phyloP scores from a whole-genome alignment of 2,329 filamentous ascomycete species.

The Colletotrichum tabaci region DNA sequence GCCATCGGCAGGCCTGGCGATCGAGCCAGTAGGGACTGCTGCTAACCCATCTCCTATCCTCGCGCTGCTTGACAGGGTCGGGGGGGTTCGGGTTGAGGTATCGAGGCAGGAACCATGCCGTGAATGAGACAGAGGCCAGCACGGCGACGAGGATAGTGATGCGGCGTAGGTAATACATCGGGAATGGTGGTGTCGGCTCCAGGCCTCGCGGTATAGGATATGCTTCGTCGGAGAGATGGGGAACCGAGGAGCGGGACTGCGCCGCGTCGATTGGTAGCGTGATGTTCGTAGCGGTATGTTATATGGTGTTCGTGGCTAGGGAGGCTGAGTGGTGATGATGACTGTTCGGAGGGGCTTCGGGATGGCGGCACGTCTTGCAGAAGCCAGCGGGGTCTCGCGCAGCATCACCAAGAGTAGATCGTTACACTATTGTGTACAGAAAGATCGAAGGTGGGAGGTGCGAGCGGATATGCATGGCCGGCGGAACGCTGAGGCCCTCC shows the following conservation, averaged over 20 bases:
- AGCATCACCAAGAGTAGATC: constrained; percentile 29
- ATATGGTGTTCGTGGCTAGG: constrained; percentile 22
- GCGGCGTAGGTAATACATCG: constrained; percentile 66
- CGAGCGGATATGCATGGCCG: constrained; percentile 38
- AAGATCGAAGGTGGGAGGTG: constrained; percentile 14
- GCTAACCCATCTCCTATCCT: constrained; percentile 78
- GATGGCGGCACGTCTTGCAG: constrained; percentile 39
- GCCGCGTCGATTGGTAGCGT: constrained; percentile 15
- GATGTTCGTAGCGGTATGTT: constrained; percentile 2
- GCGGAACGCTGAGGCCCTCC: constrained; percentile 39
- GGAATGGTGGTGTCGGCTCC: constrained; percentile 32
- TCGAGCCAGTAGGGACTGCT: constrained; percentile 82
- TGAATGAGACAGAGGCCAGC: constrained; percentile 62
- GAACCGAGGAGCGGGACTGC: background rate
- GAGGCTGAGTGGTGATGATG: constrained; percentile 40
- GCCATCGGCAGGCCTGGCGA: constrained; percentile 83
- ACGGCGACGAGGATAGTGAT: constrained; percentile 56
- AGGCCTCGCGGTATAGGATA: constrained; percentile 22
- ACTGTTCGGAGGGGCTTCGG: constrained; percentile 38
- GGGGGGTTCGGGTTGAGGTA: constrained; percentile 76
- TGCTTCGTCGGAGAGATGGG: constrained; percentile 3
- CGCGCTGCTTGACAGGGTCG: constrained; percentile 71
- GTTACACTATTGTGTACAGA: background rate
- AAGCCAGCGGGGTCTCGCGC: constrained; percentile 32
- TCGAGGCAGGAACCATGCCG: constrained; percentile 66